Evolutionary conservation across 192 early-diverging fungal genomes (phyloP), one percentile per base, ranked within the genome.

Genomic region (Backusella parvicylindrica): DNA sequence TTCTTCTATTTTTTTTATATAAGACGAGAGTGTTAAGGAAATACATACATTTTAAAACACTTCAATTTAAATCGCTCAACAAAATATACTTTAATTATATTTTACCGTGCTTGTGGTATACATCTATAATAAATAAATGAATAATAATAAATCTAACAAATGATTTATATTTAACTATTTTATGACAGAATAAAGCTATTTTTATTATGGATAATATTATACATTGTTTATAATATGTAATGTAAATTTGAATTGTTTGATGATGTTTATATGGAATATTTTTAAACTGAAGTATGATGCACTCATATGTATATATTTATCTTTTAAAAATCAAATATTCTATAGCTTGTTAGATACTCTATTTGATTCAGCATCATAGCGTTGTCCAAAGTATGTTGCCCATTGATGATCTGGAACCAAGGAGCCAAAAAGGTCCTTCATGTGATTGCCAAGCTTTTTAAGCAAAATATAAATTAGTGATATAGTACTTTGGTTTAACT

Each of bases 371-470:
- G 28, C 1, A 26, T 60, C 53, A 26, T 60, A 28, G 53, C 12
- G 53, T 60, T 66, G 64, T 13, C 68, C 68, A 23, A 70, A 70
- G 38, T 21, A 70, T 26, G 32, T 38, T 21, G 68, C 68, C 68
- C 68, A 70, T 18, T 70, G 68, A 43, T 70, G 32, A 30, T 38
- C 68, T 16, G 68, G 68, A 41, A 70, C 68, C 23, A 70, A 43
- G 6, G 68, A 41, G 23, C 66, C 65, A 53, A 75, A 75, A 26
- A 68, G 38, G 13, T 69, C 43, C 38, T 75, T 66, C 74, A 66
- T 68, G 18, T 75, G 74, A 35, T 56, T 47, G 9, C 66, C 74
- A 72, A 67, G 56, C 53, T 60, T 28, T 43, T 60, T 28, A 28
- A 60, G 12, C 9, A 60, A 60, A 60, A 60, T 60, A 28, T 12